These are phyloP conservation scores for Pseudogymnoascus sp. DNA, from an alignment of 2,329 filamentous ascomycete species.

Conservation along the genomic window DNA sequence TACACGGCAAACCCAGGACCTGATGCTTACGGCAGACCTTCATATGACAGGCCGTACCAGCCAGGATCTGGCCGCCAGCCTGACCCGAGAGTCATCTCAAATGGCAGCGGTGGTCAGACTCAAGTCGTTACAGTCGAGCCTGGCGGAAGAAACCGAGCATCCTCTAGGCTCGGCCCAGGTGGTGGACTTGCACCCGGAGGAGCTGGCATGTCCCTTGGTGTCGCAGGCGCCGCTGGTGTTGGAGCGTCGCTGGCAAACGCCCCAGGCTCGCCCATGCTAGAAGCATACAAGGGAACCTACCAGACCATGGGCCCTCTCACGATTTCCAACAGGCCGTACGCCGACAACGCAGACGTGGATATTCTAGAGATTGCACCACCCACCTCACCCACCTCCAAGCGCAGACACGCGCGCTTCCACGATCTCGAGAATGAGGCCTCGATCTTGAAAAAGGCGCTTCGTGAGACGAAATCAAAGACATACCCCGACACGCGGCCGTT, in stretches of 20 bases:
- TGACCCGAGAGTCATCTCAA: slow-evolving; percentile 17
- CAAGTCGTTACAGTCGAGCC: slow-evolving; percentile 27
- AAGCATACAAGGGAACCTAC: slow-evolving; percentile 89
- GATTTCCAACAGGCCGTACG: slow-evolving; percentile 40
- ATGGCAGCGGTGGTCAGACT: slow-evolving; percentile 11
- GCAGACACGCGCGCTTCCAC: slow-evolving; percentile 68
- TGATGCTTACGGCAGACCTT: neutral
- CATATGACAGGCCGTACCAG: neutral
- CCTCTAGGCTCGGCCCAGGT: slow-evolving; percentile 19
- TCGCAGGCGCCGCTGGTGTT: slow-evolving; percentile 24
- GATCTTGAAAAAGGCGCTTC: slow-evolving; percentile 66
- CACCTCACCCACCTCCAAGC: slow-evolving; percentile 46
- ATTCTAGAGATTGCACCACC: slow-evolving; percentile 41
- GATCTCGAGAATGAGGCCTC: slow-evolving; percentile 74
- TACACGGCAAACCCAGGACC: slow-evolving; percentile 20
- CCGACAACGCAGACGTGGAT: slow-evolving; percentile 40
- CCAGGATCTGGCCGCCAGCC: neutral
- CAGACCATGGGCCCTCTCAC: slow-evolving; percentile 80
- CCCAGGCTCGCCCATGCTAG: slow-evolving; percentile 76
- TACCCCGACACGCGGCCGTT: slow-evolving; percentile 63
- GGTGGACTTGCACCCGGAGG: slow-evolving; percentile 24
- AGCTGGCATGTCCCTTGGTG: slow-evolving; percentile 19
- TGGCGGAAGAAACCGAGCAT: slow-evolving; percentile 20
- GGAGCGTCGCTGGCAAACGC: slow-evolving; percentile 44
- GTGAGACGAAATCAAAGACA: slow-evolving; percentile 47